Evolutionary conservation across 768 basidiomycete genomes (phyloP).

Genomic region (Boletus sp.): DNA sequence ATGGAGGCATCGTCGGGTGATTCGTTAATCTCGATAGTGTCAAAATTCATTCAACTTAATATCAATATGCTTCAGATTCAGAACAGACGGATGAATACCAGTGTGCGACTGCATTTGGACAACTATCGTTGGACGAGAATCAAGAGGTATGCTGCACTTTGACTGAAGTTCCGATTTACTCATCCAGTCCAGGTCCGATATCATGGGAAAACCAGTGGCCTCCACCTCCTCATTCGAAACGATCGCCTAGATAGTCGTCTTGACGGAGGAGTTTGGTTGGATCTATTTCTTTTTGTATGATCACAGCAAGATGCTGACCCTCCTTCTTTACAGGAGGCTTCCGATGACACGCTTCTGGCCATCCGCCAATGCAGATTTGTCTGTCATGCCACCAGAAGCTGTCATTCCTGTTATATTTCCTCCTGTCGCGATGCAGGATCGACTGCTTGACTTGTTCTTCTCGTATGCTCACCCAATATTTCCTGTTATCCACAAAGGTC

Average conservation of each 20-base stretch:
- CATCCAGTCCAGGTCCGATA: slow-evolving; percentile 65
- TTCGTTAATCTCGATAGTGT: not conserved
- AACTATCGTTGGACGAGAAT: slow-evolving; percentile 73
- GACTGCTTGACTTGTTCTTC: slow-evolving; percentile 74
- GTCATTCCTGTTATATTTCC: slow-evolving; percentile 54
- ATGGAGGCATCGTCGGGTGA: slow-evolving; percentile 43
- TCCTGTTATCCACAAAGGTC: slow-evolving; percentile 73
- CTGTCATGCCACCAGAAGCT: slow-evolving; percentile 42
- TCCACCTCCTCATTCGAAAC: slow-evolving; percentile 69
- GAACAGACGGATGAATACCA: slow-evolving; percentile 39
- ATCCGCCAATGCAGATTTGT: slow-evolving; percentile 43
- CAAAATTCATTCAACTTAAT: slow-evolving; percentile 15
- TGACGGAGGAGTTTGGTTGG: slow-evolving; percentile 67
- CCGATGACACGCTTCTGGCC: slow-evolving; percentile 81
- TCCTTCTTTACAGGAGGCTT: slow-evolving; percentile 46
- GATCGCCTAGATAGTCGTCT: slow-evolving; percentile 66
- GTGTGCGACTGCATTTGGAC: slow-evolving; percentile 61
- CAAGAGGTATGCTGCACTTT: slow-evolving; percentile 50
- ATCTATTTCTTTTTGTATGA: slow-evolving; percentile 13
- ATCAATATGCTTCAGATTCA: slow-evolving; percentile 26
- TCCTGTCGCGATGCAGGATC: slow-evolving; percentile 58
- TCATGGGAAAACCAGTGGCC: slow-evolving; percentile 75
- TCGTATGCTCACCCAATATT: slow-evolving; percentile 81
- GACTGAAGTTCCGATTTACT: slow-evolving; percentile 7
- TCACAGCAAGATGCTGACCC: slow-evolving; percentile 10